These are phyloP conservation scores for Inga laurina DNA, from an alignment of 306 rosid species.

Conservation along the genomic window DNA sequence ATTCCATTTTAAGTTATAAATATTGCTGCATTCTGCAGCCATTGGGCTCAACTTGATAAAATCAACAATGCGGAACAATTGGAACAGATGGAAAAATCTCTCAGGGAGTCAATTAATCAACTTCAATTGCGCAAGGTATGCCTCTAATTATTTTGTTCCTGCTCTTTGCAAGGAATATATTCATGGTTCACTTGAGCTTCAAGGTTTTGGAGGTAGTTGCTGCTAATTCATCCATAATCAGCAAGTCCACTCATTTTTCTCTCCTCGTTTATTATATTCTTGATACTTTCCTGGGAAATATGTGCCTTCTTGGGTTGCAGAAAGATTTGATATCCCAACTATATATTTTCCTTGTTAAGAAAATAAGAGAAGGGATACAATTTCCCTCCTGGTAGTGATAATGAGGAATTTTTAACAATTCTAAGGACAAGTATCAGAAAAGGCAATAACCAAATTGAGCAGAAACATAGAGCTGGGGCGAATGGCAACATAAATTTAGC, in stretches of 20 bases:
- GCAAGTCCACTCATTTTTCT: not conserved
- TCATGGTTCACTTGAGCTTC: slow-evolving; percentile 7
- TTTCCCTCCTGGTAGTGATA: not conserved
- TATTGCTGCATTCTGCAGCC: slow-evolving; percentile 50
- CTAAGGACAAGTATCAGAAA: not conserved
- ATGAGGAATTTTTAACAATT: not conserved
- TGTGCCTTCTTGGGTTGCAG: not conserved
- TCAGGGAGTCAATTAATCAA: slow-evolving; percentile 59
- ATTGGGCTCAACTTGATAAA: slow-evolving; percentile 60
- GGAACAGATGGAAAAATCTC: slow-evolving; percentile 68
- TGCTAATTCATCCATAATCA: not conserved
- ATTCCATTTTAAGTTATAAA: slow-evolving; percentile 13
- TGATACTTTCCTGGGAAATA: not conserved
- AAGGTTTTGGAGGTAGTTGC: slow-evolving; percentile 1
- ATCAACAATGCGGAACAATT: slow-evolving; percentile 62
- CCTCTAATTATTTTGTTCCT: slow-evolving; percentile 1
- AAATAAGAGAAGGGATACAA: not conserved
- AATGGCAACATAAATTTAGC: not conserved
- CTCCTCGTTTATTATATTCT: not conserved
- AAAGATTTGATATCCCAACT: not conserved
- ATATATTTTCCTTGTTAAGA: not conserved
- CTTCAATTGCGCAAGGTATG: slow-evolving; percentile 62
- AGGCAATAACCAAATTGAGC: not conserved
- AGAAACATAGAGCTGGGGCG: not conserved
- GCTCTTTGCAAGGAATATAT: not conserved